Evolutionary conservation across 139 green algal species (phyloP).

Genomic region (Ettlia oleoabundans): DNA sequence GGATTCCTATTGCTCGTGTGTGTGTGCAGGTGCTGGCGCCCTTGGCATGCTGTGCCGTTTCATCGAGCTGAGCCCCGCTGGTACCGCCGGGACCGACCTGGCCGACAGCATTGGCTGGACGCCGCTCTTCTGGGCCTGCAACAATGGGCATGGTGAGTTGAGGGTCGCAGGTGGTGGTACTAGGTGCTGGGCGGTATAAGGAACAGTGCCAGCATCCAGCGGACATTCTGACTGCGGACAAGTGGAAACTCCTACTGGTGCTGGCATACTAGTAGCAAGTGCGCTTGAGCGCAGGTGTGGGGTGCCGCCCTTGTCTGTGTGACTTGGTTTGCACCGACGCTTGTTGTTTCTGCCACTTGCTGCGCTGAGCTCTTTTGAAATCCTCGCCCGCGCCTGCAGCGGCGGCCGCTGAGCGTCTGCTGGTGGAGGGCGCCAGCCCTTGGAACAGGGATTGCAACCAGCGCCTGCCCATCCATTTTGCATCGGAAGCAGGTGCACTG

Average conservation of each 20-base stretch:
- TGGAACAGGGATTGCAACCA: slow-evolving; percentile 38
- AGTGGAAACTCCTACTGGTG: too few relatives aligned
- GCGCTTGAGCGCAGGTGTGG: neutral
- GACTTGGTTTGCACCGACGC: neutral
- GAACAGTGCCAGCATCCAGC: too few relatives aligned
- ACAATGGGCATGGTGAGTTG: slow-evolving; percentile 35
- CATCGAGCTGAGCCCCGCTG: slow-evolving; percentile 13
- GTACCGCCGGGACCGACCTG: neutral
- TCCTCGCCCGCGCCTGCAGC: slow-evolving; percentile 29
- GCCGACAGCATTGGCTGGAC: slow-evolving; percentile 36
- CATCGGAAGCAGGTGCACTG: slow-evolving; percentile 47
- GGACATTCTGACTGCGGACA: too few relatives aligned
- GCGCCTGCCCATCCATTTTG: slow-evolving; percentile 52
- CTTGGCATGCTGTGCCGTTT: slow-evolving; percentile 30
- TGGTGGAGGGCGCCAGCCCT: slow-evolving; percentile 22
- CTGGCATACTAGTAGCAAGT: too few relatives aligned
- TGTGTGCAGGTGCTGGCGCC: too few relatives aligned
- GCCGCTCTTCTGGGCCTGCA: slow-evolving; percentile 45
- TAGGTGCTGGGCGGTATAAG: neutral
- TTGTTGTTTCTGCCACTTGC: neutral
- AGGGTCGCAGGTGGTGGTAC: too few relatives aligned
- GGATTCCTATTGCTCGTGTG: too few relatives aligned
- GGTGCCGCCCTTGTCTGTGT: neutral
- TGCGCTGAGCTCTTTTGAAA: too few relatives aligned
- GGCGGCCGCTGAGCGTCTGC: slow-evolving; percentile 27